Base-by-base conservation (phyloP, 2,329 filamentous ascomycete species). In the Elsinoe necatrix region DNA sequence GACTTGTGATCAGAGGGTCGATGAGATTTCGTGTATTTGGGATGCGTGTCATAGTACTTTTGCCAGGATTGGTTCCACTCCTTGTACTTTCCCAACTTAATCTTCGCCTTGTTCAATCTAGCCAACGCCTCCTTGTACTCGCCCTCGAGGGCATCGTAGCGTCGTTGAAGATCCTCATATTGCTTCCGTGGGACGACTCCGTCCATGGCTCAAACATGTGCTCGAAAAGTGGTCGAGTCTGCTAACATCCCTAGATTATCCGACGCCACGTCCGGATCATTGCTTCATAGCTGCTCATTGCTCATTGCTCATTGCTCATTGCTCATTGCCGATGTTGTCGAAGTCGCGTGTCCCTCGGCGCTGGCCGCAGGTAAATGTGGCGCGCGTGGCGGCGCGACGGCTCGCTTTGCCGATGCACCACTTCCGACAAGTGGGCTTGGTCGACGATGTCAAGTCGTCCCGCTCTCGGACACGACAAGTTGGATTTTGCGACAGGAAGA, bases 21-120 rank as follows among this genome's bases (percentile, higher is more conserved):
- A 37, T 59, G 59, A 11, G 58, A 21, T 56, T 57, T n/a, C 29
- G 54, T 66, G 65, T 25, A 56, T 14, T 61, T 64, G 3, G 62
- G 59, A 25, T 69, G 63, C 9, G 64, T 67, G 54, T 71, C 67
- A 42, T 62, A 64, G 43, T 69, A 71, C 20, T 66, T 63, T 57
- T 70, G 68, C 71, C 70, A 72, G 25, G 66, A 66, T 6, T 41
- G 31, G 12, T 55, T 27, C 3, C 14, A 21, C 11, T 54, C 48
- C 9, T 48, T 51, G 4, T 47, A 34, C 20, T 55, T 42, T 25
- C 25, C 20, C 8, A 60, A 27, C 50, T 58, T 59, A 2, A 43
- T 29, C n/a, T 31, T 58, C 8, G 59, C 57, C n/a, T 54, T 58
- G 8, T 47, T 16, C 12, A 58, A 41, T 20, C 51, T 54, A 18